Evolutionary conservation across 2,329 filamentous ascomycete genomes (phyloP).

Genomic region (Orbilia javanica): DNA sequence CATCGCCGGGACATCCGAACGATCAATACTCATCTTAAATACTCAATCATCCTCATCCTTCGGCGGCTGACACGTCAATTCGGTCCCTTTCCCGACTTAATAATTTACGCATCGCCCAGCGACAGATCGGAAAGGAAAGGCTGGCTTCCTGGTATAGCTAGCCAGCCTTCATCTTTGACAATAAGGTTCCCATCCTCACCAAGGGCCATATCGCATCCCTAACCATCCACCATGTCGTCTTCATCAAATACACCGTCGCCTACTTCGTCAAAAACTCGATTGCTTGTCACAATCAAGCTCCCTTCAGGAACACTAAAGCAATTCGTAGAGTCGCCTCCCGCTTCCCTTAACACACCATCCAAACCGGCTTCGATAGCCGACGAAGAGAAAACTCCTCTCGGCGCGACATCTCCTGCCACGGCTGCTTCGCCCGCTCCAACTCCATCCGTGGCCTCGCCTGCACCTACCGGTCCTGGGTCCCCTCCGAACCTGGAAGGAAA

Average conservation of each 20-base stretch:
- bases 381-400: constrained; percentile 65
- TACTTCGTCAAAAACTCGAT: constrained; percentile 63
- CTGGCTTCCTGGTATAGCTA: constrained; percentile 39
- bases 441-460: constrained; percentile 49
- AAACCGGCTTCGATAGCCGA: constrained; percentile 67
- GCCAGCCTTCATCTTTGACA: constrained; percentile 37
- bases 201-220: constrained; percentile 4
- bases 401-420: constrained; percentile 65
- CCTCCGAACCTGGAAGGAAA: constrained; percentile 64
- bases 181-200: constrained; percentile 1
- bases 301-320: constrained; percentile 69
- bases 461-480: constrained; percentile 49
- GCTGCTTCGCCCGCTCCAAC: constrained; percentile 64
- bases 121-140: constrained; percentile 8
- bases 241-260: constrained; percentile 42
- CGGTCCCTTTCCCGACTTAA: constrained; percentile 13
- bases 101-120: constrained; percentile 27
- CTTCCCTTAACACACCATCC: constrained; percentile 67
- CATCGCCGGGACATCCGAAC: constrained; percentile 37
- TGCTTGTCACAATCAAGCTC: constrained; percentile 71
- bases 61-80: constrained; percentile 49
- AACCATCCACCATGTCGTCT: constrained; percentile 39
- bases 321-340: constrained; percentile 63
- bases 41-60: constrained; percentile 21
- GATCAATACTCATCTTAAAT: background rate